A percentile compares a stretch with the other conserved stretches of the same genome.
These are phyloP conservation scores for Apiospora rasikravindrae DNA, from an alignment of 2,329 filamentous ascomycete species.

Conservation along the genomic window DNA sequence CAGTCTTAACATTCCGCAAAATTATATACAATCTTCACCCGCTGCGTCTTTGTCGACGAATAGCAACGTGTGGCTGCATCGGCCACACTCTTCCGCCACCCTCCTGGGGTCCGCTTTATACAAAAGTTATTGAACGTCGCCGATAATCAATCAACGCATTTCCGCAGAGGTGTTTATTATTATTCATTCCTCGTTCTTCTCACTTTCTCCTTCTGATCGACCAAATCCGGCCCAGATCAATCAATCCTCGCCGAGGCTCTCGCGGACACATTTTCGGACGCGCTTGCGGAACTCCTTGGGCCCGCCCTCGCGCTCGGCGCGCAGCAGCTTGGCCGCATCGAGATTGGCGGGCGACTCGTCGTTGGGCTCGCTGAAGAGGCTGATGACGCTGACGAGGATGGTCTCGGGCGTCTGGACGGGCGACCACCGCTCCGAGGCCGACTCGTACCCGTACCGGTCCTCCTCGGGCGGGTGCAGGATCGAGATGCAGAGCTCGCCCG, in stretches of 20 bases:
- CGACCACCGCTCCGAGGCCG: constrained; percentile 87
- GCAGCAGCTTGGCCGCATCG: constrained; percentile 86
- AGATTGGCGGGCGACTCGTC: constrained; percentile 95
- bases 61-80: too few relatives aligned
- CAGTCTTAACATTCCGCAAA: background rate
- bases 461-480: constrained; percentile 96
- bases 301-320: constrained; percentile 71
- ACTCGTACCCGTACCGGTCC: constrained; percentile 93
- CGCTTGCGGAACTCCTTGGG: constrained; percentile 77
- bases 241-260: constrained; percentile 78
- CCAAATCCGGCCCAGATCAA: too few relatives aligned
- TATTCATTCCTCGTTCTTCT: background rate
- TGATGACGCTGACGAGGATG: constrained; percentile 90
- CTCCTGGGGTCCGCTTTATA: background rate
- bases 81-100: background rate
- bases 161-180: background rate
- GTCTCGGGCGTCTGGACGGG: constrained; percentile 96
- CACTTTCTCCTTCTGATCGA: background rate
- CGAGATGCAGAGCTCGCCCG: constrained; percentile 91
- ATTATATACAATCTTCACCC: constrained; percentile 18
- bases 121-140: background rate
- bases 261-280: constrained; percentile 79
- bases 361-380: constrained; percentile 89
- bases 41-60: background rate
- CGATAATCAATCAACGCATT: background rate